phyloP scores from a whole-genome alignment of 2,329 filamentous ascomycete genomes.

The Colletotrichum kahawae region DNA sequence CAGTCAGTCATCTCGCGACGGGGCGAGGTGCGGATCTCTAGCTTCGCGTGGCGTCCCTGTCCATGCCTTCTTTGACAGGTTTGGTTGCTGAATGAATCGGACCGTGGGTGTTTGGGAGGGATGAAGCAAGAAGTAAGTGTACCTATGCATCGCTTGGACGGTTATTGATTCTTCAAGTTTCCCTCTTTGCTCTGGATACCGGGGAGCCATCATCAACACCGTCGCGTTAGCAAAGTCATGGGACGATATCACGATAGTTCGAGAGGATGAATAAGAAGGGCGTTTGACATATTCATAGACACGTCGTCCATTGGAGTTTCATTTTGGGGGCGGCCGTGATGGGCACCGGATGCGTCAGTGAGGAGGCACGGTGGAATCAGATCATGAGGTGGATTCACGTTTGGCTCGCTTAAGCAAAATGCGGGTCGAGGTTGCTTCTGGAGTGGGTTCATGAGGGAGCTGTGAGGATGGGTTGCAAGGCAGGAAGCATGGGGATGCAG shows the following conservation, averaged over 20 bases:
- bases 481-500: background rate
- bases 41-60: background rate
- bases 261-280: background rate
- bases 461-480: background rate
- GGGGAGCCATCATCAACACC: background rate
- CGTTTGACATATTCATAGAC: background rate
- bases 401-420: background rate
- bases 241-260: background rate
- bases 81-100: background rate
- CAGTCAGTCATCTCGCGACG: background rate
- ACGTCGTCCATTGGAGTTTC: background rate
- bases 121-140: background rate
- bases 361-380: background rate
- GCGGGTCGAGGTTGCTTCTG: background rate
- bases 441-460: background rate
- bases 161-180: background rate
- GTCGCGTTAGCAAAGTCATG: background rate
- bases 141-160: background rate
- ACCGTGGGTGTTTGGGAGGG: background rate
- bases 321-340: background rate
- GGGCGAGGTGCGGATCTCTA: background rate
- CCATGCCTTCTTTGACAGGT: background rate
- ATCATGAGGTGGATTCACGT: constrained; percentile 10
- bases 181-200: background rate
- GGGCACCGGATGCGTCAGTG: constrained; percentile 5